These are phyloP conservation scores for Umbelopsis vinacea DNA, from an alignment of 192 early-diverging fungal species.

Conservation along the genomic window DNA sequence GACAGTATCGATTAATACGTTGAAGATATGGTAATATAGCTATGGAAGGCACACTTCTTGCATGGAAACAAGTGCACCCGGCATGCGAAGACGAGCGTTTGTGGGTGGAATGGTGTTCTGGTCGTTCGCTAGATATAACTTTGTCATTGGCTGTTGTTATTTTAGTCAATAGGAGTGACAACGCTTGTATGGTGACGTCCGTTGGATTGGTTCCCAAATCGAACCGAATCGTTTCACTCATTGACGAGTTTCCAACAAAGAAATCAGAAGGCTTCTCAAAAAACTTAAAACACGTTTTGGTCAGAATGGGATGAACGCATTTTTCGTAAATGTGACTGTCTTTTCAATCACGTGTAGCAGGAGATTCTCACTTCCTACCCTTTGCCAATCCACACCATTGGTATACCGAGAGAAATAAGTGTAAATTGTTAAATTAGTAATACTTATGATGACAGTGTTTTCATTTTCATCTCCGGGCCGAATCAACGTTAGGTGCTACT, in stretches of 20 bases:
- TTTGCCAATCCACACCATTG: no score
- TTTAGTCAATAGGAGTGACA: constrained; percentile 57
- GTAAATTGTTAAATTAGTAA: no score
- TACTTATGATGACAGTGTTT: no score
- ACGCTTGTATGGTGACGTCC: constrained; percentile 56
- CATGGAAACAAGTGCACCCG: constrained; percentile 84
- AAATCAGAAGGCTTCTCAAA: neutral
- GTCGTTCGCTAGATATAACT: constrained; percentile 39
- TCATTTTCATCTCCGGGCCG: no score
- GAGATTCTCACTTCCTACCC: no score
- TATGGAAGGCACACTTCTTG: constrained; percentile 86
- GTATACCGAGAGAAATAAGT: no score
- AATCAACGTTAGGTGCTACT: no score
- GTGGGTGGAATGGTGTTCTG: constrained; percentile 30
- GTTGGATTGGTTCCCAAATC: constrained; percentile 41
- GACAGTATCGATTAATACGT: constrained; percentile 90
- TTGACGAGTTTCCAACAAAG: constrained; percentile 13
- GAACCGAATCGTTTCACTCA: constrained; percentile 16
- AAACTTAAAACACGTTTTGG: no score
- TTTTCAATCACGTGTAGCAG: no score
- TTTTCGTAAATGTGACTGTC: no score
- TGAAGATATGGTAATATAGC: constrained; percentile 78
- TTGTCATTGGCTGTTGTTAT: constrained; percentile 59
- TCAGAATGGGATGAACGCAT: no score
- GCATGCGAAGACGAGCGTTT: constrained; percentile 31